Evolutionary conservation across 495 filamentous ascomycete genomes (phyloP), one percentile per base, ranked within the genome.

Genomic region (Thozetella sp.): DNA sequence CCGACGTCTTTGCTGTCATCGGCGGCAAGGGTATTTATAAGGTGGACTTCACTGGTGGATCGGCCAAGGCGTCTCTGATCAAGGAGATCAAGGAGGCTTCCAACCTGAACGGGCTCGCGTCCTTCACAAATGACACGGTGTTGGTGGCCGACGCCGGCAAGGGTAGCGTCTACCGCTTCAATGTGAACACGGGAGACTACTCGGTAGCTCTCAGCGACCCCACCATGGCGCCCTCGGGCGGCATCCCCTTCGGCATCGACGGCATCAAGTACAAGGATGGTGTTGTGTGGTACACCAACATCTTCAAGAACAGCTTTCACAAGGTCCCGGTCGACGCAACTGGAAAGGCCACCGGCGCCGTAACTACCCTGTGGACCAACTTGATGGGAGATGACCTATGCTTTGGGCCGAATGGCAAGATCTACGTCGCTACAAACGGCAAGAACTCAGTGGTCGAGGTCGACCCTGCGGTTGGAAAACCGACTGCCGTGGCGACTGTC

Each of bases 281-380:
- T 25, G 61, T 62, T 11, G 58, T 79, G 0, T 79, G 67, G 64
- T 79, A 76, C 67, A 79, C 76, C 50, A 79, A 79, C 61, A 73
- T 79, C 63, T 76, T 76, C 62, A 68, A 64, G 61, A 79, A 78
- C 65, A 72, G 59, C 25, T 74, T 79, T 59, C 67, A 78, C 63
- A 72, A 70, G 58, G 57, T 78, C 13, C 11, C 69, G 19, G 64
- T 79, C 37, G 75, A 79, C 58, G 54, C 70, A 13, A 73, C 76
- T 2, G 76, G 67, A n/a, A 72, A 73, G 62, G 60, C 72, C 0
- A 67, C 65, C 3, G 74, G 74, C 2, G 26, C 54, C 12, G 66
- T 71, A 19, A 63, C 62, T 0, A 75, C 75, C 30, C 63, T 76
- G 30, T 77, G 75, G 75, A 74, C 69, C 3, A 73, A 75, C 46